Percentiles rank a stretch among this genome's conserved stretches.
These are phyloP conservation scores for Ziziphus jujuba DNA, from an alignment of 306 rosid species.

Conservation along the genomic window DNA sequence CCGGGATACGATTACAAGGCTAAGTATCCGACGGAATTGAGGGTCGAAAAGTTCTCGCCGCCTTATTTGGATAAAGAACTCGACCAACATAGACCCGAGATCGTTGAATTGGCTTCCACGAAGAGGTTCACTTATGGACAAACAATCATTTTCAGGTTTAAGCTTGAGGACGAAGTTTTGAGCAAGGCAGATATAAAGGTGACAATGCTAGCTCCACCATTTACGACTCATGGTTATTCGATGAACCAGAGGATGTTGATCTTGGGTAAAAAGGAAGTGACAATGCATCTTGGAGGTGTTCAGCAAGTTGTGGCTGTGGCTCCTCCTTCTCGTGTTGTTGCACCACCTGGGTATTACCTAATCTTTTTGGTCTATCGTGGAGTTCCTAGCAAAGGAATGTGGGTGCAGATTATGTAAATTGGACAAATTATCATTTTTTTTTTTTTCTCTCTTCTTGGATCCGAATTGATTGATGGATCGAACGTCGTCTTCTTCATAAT, in stretches of 20 bases:
- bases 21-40: conserved; percentile 69
- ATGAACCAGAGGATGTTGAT: conserved; percentile 70
- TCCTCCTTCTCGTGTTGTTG: conserved; percentile 39
- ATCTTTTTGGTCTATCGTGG: conserved; percentile 74
- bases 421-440: no score
- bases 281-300: background rate
- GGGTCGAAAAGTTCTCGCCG: conserved; percentile 68
- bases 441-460: no score
- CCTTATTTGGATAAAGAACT: conserved; percentile 55
- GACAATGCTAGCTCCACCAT: conserved; percentile 71
- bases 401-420: conserved; percentile 58
- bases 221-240: conserved; percentile 85
- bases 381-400: conserved; percentile 59
- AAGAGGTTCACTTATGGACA: conserved; percentile 20
- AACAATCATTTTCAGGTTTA: conserved; percentile 25
- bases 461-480: no score
- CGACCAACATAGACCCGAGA: conserved; percentile 29
- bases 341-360: conserved; percentile 81
- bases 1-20: conserved; percentile 41
- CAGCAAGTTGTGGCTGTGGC: conserved; percentile 25
- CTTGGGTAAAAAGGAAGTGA: conserved; percentile 9
- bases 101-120: background rate
- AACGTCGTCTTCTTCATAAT: no score
- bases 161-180: background rate
- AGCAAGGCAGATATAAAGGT: conserved; percentile 37